Evolutionary conservation across 257 asterid species (phyloP).

Genomic region (Nicotiana undulata): DNA sequence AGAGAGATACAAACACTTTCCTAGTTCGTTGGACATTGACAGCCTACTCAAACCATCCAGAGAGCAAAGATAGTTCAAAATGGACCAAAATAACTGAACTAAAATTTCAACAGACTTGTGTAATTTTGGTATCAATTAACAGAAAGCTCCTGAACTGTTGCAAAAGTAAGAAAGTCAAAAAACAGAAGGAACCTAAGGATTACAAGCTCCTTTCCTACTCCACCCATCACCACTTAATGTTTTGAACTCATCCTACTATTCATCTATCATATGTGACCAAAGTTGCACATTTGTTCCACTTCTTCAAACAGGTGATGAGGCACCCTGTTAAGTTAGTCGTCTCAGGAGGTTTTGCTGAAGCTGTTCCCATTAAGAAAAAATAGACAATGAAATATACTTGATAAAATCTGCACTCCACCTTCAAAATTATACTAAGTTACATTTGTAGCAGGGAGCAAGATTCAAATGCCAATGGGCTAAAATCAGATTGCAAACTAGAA

Average conservation of each 20-base stretch:
- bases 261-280: background rate
- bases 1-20: background rate
- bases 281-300: background rate
- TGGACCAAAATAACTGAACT: background rate
- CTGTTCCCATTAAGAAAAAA: background rate
- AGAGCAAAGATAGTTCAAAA: background rate
- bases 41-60: background rate
- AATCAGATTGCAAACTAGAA: background rate
- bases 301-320: background rate
- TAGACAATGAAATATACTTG: too few relatives aligned
- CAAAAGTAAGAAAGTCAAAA: background rate
- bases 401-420: background rate
- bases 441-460: background rate
- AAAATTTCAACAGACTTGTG: background rate
- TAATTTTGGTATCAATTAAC: background rate
- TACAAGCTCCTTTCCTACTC: background rate
- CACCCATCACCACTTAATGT: background rate
- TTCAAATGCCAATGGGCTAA: background rate
- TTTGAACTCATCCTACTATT: background rate
- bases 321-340: background rate
- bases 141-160: background rate
- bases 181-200: conserved; percentile 1
- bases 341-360: background rate
- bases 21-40: background rate
- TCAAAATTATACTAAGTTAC: background rate